phyloP scores from a whole-genome alignment of 306 rosid species.

The Cicer chorassanicum region DNA sequence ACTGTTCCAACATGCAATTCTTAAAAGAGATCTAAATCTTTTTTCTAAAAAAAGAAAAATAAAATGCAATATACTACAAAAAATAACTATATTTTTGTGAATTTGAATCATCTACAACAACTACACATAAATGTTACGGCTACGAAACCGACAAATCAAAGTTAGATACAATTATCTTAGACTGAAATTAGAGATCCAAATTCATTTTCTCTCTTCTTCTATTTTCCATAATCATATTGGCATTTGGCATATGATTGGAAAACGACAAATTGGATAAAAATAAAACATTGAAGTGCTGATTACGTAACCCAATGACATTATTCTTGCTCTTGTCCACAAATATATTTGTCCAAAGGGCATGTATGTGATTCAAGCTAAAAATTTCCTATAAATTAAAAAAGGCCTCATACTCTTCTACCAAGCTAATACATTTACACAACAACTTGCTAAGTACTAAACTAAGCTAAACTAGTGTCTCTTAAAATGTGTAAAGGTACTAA shows the following conservation, averaged over 20 bases:
- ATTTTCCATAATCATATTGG: conserved; percentile 1
- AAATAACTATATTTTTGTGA: no score
- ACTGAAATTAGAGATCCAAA: no score
- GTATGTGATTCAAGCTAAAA: conserved; percentile 34
- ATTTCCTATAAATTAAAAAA: conserved; percentile 30
- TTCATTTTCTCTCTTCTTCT: not conserved
- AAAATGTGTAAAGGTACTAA: conserved; percentile 70
- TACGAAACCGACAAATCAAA: no score
- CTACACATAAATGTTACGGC: no score
- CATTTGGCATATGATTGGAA: conserved; percentile 27
- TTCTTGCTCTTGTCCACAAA: conserved; percentile 47
- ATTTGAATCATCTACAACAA: no score
- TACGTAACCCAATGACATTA: conserved; percentile 52
- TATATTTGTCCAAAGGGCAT: conserved; percentile 33
- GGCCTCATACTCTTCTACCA: conserved; percentile 10
- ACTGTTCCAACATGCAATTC: no score
- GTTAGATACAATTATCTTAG: no score
- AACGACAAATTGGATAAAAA: conserved; percentile 14
- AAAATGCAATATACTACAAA: no score
- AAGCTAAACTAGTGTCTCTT: conserved; percentile 25
- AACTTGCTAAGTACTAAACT: not conserved
- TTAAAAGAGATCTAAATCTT: no score
- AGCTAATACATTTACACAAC: conserved; percentile 12
- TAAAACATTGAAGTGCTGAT: conserved; percentile 30
- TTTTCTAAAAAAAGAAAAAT: no score